phyloP scores from a whole-genome alignment of 2,329 filamentous ascomycete genomes.

The Fonsecaea erecta region DNA sequence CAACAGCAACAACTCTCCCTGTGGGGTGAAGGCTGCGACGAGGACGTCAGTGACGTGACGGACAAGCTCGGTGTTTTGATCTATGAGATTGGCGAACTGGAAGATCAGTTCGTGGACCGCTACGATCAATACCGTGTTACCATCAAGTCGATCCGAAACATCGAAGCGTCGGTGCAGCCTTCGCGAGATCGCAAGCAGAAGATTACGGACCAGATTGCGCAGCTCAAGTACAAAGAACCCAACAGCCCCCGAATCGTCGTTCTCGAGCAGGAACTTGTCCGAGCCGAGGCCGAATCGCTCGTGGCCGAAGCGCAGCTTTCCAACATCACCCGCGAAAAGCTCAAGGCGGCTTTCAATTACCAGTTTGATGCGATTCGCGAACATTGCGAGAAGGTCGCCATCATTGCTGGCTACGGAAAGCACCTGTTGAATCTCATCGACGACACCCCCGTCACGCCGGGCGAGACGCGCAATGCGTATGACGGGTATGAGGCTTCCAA shows the following conservation, averaged over 20 bases:
- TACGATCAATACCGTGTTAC: slow-evolving; percentile 99
- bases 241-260: slow-evolving; percentile 98
- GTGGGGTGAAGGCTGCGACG: slow-evolving; percentile 94
- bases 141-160: slow-evolving; percentile 99
- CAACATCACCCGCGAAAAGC: slow-evolving; percentile 99
- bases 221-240: slow-evolving; percentile 99
- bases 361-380: slow-evolving; percentile 97
- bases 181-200: slow-evolving; percentile 99
- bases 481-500: slow-evolving; percentile 99
- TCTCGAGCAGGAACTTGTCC: slow-evolving; percentile 96
- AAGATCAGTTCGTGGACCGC: slow-evolving; percentile 97
- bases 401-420: slow-evolving; percentile 97
- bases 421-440: slow-evolving; percentile 97
- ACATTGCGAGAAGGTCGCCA: slow-evolving; percentile 97
- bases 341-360: slow-evolving; percentile 97
- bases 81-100: slow-evolving; percentile 97
- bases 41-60: slow-evolving; percentile 97
- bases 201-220: slow-evolving; percentile 97
- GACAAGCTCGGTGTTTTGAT: slow-evolving; percentile 98
- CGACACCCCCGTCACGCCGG: slow-evolving; percentile 94
- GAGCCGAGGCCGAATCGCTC: slow-evolving; percentile 97
- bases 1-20: slow-evolving; percentile 93
- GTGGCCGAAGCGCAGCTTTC: slow-evolving; percentile 97
- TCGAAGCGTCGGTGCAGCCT: slow-evolving; percentile 96
- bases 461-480: slow-evolving; percentile 93